Base-by-base conservation (phyloP, 805 yeast species). In the Monosporozyma solicola region DNA sequence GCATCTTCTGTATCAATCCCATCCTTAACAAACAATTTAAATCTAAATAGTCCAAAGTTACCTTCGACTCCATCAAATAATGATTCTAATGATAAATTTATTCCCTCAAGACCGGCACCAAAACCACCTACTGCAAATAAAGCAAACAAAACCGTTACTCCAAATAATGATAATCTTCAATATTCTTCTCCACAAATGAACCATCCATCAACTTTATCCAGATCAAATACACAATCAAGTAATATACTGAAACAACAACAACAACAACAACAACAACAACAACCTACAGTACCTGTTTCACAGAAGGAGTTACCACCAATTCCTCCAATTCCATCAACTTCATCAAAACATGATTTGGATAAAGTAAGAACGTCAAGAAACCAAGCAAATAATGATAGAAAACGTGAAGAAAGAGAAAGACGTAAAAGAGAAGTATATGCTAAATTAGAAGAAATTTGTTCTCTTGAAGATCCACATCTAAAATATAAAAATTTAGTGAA, bases 401-500 rank as follows among this genome's bases (percentile, higher is more conserved):
- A 52, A 35, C 50, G 54, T 20, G 49, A 51, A 47, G 50, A 47
- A 3, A 61, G 75, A 48, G 81, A 81, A 59, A 50, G 33, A 25
- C 52, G 49, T 32, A 47, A 47, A 22, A 53, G 41, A 51, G 54
- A 53, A 48, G 27, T 56, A 15, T 56, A 56, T 39, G 79, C 80
- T 47, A 85, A 82, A 61, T 74, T 94, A 49, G 75, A 79, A 53
- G 80, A 82, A 41, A 91, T 91, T 48, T 92, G 97, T 63, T 77
- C 89, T 1, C 82, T 80, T 33, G 94, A 91, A 7, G 95, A 94
- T 70, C 99, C 99, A 11, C 79, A 82, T 33, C 74, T 74, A 51
- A 66, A 79, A 49, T 94, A 87, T 68, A 73, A 75, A 47, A 83
- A 82, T 63, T 74, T 92, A 56, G 77, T 80, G 41, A 91, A 92